Conservation (phyloP, 2,329 filamentous ascomycete genomes). For the Byssothecium circinans region DNA sequence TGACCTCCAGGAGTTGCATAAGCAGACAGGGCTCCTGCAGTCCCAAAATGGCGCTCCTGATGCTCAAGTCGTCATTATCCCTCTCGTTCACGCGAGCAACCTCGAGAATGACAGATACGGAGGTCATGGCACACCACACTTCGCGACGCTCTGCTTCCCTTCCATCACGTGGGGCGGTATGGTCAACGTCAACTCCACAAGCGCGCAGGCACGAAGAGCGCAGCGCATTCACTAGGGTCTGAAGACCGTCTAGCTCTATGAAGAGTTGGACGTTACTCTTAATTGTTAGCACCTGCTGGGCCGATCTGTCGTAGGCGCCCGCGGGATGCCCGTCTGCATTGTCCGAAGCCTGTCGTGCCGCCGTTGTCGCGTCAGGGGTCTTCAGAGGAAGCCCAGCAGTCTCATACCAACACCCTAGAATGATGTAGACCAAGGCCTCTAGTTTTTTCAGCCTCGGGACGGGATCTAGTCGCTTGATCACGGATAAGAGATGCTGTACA, state of each 20-base stretch:
- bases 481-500: slow-evolving; percentile 49
- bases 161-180: slow-evolving; percentile 31
- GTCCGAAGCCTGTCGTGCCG: slow-evolving; percentile 17
- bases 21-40: slow-evolving; percentile 63
- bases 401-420: slow-evolving; percentile 54
- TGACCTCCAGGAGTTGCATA: slow-evolving; percentile 68
- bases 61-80: slow-evolving; percentile 54
- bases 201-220: slow-evolving; percentile 36
- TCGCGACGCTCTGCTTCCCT: slow-evolving; percentile 47
- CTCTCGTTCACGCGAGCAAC: slow-evolving; percentile 43
- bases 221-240: slow-evolving; percentile 45
- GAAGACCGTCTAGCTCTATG: slow-evolving; percentile 44
- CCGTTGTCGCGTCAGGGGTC: slow-evolving; percentile 6
- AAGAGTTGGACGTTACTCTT: slow-evolving; percentile 48
- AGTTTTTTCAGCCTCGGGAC: slow-evolving; percentile 39
- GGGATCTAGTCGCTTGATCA: slow-evolving; percentile 34
- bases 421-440: slow-evolving; percentile 51
- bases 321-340: slow-evolving; percentile 6
- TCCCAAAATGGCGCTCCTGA: slow-evolving; percentile 40
- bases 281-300: slow-evolving; percentile 49
- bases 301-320: slow-evolving; percentile 35
- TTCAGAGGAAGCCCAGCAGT: slow-evolving; percentile 47
- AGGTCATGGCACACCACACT: slow-evolving; percentile 53
- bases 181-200: slow-evolving; percentile 29
- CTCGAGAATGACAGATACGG: slow-evolving; percentile 54